Evolutionary conservation across 2,329 filamentous ascomycete genomes (phyloP).

Genomic region (Dactylellina cionopaga): DNA sequence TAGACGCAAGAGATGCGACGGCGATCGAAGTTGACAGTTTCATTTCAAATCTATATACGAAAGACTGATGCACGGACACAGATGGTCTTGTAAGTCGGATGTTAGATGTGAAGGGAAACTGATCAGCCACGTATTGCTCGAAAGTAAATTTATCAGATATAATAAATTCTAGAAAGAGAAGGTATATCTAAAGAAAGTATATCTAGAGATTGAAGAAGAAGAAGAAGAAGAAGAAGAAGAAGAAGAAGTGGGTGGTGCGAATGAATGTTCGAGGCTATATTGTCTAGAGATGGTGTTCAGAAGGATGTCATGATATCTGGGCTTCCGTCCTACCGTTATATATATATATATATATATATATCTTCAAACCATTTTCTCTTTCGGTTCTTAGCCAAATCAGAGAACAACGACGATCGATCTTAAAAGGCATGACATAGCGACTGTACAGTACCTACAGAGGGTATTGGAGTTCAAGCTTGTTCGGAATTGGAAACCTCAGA

Average conservation of each 20-base stretch:
- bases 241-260: neutral
- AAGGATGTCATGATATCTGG: neutral
- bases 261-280: neutral
- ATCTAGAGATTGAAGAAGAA: neutral
- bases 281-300: neutral
- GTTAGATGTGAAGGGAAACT: no score
- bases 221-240: neutral
- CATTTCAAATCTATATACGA: conserved; percentile 4
- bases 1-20: neutral
- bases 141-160: no score
- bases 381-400: neutral
- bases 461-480: no score
- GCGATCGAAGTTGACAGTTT: neutral
- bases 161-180: no score
- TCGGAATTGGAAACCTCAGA: no score
- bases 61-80: no score
- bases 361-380: no score
- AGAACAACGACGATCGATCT: neutral
- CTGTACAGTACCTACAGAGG: no score
- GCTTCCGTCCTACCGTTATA: neutral
- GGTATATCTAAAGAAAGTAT: neutral
- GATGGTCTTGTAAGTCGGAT: no score
- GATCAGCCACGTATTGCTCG: no score
- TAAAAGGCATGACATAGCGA: no score
- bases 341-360: neutral